Percentiles rank a stretch among this genome's conserved stretches.
Conservation (phyloP, 441 rosid genomes). For the Codiaeum variegatum region DNA sequence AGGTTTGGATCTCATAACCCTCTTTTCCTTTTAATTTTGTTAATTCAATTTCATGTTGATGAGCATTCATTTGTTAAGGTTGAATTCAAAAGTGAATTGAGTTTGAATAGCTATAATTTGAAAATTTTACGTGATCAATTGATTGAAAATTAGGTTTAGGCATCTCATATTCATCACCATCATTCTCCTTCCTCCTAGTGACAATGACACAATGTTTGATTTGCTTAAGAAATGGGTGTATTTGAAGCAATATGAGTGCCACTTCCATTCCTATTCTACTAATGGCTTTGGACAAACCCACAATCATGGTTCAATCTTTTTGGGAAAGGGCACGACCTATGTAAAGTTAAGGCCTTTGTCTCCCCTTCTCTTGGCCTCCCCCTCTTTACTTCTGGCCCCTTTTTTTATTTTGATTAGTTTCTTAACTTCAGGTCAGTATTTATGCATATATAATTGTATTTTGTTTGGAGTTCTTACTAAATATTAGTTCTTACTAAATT, state of each 20-base stretch:
- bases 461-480: not conserved
- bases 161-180: no score
- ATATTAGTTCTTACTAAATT: not conserved
- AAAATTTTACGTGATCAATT: not conserved
- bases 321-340: constrained; percentile 65
- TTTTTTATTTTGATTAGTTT: constrained; percentile 76
- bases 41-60: not conserved
- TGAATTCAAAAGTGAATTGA: not conserved
- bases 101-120: not conserved
- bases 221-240: constrained; percentile 59
- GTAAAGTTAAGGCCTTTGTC: constrained; percentile 65
- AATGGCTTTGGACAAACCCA: constrained; percentile 74
- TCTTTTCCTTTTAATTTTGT: not conserved
- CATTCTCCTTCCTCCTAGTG: no score
- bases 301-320: constrained; percentile 79
- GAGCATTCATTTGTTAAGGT: not conserved
- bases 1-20: constrained; percentile 45
- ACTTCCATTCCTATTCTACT: constrained; percentile 76
- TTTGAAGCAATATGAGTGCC: constrained; percentile 59
- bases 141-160: not conserved
- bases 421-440: constrained; percentile 76
- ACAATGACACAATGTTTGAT: no score
- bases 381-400: constrained; percentile 87
- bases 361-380: constrained; percentile 81
- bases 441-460: not conserved